Conservation (phyloP, 2,329 filamentous ascomycete species). For the Ophiosphaerella korrae region DNA sequence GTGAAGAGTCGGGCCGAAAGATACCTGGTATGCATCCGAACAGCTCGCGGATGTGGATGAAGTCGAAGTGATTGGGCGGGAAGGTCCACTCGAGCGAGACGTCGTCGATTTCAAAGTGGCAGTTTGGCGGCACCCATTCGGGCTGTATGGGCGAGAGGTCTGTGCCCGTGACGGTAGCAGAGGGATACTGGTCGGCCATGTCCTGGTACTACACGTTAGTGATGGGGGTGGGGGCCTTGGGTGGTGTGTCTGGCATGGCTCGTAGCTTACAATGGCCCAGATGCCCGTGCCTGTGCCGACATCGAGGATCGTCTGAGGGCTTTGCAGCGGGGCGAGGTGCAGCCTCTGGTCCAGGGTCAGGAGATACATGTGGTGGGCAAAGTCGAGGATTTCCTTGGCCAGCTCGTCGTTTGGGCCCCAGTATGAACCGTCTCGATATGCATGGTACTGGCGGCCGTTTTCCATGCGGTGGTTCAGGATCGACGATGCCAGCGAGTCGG, state of each 20-base stretch:
- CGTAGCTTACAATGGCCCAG: slow-evolving; percentile 38
- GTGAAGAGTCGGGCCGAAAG: too few species aligned
- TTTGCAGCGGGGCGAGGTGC: slow-evolving; percentile 38
- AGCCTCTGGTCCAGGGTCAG: slow-evolving; percentile 42
- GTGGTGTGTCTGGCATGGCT: background rate
- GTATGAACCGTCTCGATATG: slow-evolving; percentile 45
- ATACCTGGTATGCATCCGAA: slow-evolving; percentile 49
- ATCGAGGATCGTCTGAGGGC: slow-evolving; percentile 40
- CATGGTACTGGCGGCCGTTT: slow-evolving; percentile 46
- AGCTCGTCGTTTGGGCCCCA: slow-evolving; percentile 52
- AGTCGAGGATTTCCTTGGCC: slow-evolving; percentile 51
- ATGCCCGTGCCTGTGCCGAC: slow-evolving; percentile 46
- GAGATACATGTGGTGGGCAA: slow-evolving; percentile 50
- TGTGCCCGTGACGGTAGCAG: slow-evolving; percentile 47
- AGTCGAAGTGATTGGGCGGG: slow-evolving; percentile 47
- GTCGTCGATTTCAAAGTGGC: slow-evolving; percentile 56
- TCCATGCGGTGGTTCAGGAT: slow-evolving; percentile 45
- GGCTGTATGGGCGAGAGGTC: slow-evolving; percentile 59
- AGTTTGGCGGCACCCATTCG: slow-evolving; percentile 53
- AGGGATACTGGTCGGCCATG: slow-evolving; percentile 37
- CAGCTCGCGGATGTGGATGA: slow-evolving; percentile 54
- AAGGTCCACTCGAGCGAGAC: slow-evolving; percentile 51
- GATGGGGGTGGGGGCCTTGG: background rate
- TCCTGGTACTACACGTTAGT: slow-evolving; percentile 12
- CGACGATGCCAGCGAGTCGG: slow-evolving; percentile 42